Base-by-base conservation (phyloP, 2,329 filamentous ascomycete genomes). In the Orbilia quercus region DNA sequence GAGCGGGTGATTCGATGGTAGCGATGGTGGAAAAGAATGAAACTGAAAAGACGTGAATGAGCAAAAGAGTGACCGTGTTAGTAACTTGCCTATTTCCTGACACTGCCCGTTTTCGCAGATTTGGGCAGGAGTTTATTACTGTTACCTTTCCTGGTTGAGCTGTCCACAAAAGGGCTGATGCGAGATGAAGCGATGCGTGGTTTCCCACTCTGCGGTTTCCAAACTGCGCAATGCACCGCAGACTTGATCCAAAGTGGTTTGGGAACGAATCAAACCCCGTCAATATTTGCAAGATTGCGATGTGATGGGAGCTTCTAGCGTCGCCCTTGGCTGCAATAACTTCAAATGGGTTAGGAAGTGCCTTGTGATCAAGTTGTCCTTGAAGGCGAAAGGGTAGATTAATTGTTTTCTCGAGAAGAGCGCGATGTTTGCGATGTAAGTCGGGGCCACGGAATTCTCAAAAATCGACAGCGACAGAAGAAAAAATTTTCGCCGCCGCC, bases 131-230 rank as follows among this genome's bases (percentile, higher is more conserved):
- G 58, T 57, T 69, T 71, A 71, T 64, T 72, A 64, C 60, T 65
- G 25, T 64, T 72, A 59, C 67, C 67, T 65, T 72, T 65, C 67
- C 60, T 65, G 67, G 59, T 53, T 59, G 67, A 65, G 53, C 34
- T 64, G 67, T 64, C 67, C 67, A 53, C 64, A 64, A 72, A 72
- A 72, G 67, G 67, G 59, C 57, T 58, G 67, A 65, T 59, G 67
- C 67, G 59, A 65, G 60, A 72, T 72, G 67, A 72, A 65, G 67
- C 67, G 60, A 65, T 72, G 67, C 59, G 66, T 71, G 67, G 59
- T 57, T 71, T 71, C 59, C 62, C 51, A 50, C 51, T 50, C 62
- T 66, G 53, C 62, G 42, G 62, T 66, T 66, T 54, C 63, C 20
- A 42, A 62, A 25, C 45, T 59, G 59, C 67, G 45, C 67, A 59